Conservation (phyloP, 257 asterid species). For the Penstemon newberryi region DNA sequence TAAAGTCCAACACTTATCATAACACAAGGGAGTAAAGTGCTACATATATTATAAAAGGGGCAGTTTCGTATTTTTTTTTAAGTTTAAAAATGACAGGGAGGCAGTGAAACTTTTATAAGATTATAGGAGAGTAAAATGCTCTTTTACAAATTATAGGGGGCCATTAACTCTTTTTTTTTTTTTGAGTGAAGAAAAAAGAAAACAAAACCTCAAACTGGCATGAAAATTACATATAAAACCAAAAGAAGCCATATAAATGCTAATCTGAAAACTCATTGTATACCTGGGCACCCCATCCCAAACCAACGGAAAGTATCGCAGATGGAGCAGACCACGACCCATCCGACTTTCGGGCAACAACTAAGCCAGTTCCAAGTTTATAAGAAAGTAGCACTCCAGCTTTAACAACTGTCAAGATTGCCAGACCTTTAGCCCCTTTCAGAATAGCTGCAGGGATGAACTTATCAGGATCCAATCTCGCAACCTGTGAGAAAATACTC, state of each 20-base stretch:
- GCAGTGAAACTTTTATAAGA: too few species aligned
- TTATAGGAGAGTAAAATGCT: too few species aligned
- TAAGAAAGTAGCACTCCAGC: slow-evolving; percentile 81
- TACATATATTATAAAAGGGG: too few species aligned
- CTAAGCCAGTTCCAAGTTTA: slow-evolving; percentile 95
- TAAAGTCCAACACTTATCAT: too few species aligned
- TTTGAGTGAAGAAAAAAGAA: background rate
- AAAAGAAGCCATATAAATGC: slow-evolving; percentile 5
- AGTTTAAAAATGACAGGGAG: too few species aligned
- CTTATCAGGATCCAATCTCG: slow-evolving; percentile 92
- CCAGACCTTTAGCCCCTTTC: slow-evolving; percentile 92
- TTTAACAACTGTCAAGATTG: slow-evolving; percentile 91
- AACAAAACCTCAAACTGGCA: background rate
- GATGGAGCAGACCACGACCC: slow-evolving; percentile 99
- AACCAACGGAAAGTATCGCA: slow-evolving; percentile 83
- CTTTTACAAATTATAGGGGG: too few species aligned
- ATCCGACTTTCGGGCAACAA: slow-evolving; percentile 83
- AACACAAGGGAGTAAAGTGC: too few species aligned
- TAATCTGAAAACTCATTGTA: slow-evolving; percentile 1
- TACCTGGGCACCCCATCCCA: slow-evolving; percentile 99
- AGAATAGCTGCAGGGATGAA: slow-evolving; percentile 83
- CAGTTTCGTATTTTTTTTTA: too few species aligned
- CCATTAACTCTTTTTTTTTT: too few species aligned
- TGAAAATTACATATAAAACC: background rate
- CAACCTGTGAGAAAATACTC: slow-evolving; percentile 51